Evolutionary conservation across 176 grass and related monocot genomes (phyloP), one percentile per base, ranked within the genome.

Genomic region (Ananas comosus): DNA sequence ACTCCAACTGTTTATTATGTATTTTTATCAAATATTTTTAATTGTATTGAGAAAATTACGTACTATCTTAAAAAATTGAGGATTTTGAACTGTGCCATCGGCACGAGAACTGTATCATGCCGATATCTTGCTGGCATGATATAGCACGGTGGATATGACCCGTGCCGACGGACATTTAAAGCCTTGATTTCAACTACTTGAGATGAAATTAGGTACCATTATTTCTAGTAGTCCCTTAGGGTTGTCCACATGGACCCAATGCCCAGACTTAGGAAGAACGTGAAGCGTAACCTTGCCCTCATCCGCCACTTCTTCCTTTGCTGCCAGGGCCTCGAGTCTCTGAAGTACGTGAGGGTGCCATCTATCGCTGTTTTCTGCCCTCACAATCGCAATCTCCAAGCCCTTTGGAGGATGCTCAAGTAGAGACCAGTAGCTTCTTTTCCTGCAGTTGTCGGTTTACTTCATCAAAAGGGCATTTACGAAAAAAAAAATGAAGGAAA

Each of bases 201-300:
- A 81, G 50, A 83, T 63, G 64, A 99, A 99, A 73, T 86, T 85
- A 11, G 90, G 82, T 12, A 49, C 80, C 80, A 93, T 85, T 48
- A 99, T 93, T 51, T 94, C 87, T 13, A 93, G 86, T 23, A 99
- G 80, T 47, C 90, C 90, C 73, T 88, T 94, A 28, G 87, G 90
- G 64, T 99, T 99, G 79, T 99, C 95, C 52, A 93, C 87, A 19
- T 99, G 95, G 74, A 94, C 90, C 95, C 95, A 99, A 50, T 99
- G 95, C 59, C 95, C 82, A 14, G 94, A 92, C 58, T 84, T 93
- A 58, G 86, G 89, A 21, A 99, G 85, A 68, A 91, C 29, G 51
- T 99, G 82, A 63, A 82, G 66, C 49, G 80, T 91, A 72, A 93
- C 54, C 66, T 93, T 88, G 9, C 89, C 86, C 13, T 74, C 72